Evolutionary conservation across 805 yeast genomes (phyloP), one percentile per base, ranked within the genome.

Genomic region (Yarrowia sp.): DNA sequence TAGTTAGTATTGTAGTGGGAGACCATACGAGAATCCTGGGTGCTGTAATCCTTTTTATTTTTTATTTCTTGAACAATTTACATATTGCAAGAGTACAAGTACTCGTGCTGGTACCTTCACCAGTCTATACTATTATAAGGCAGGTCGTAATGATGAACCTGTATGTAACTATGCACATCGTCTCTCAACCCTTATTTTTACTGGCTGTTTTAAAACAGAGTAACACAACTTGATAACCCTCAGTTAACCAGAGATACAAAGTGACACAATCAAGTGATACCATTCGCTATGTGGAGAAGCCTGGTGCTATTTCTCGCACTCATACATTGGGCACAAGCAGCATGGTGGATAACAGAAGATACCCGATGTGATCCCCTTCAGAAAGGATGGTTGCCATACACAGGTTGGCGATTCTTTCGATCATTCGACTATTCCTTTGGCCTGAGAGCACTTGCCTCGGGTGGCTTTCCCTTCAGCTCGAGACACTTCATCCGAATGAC

Each of bases 1-100:
- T 49, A 49, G 56, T 33, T 49, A 49, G 56, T 49, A 49, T 49
- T 49, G 56, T 49, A 49, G 56, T 49, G 56, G 56, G 56, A 49
- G 56, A 49, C 56, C 56, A 49, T 49, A 49, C 56, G 56, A 49
- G 56, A 49, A 49, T 49, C 56, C 56, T 32, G 56, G 56, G 56
- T 49, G 56, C 56, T 49, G 56, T 33, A 49, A 49, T 49, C 40
- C 32, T 32, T 49, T 49, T 33, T n/a, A 2, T 10, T 14, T 10
- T n/a, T n/a, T n/a, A n/a, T n/a, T n/a, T n/a, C n/a, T n/a, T n/a
- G n/a, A n/a, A n/a, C n/a, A n/a, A n/a, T n/a, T n/a, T n/a, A n/a
- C n/a, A n/a, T n/a, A n/a, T n/a, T n/a, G n/a, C n/a, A n/a, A n/a
- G n/a, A n/a, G 30, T 26, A 26, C 30, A 4, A 8, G 30, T 26